A percentile compares a stretch with the other conserved stretches of the same genome.
Conservation (phyloP, 2,329 filamentous ascomycete genomes). For the Phyllosticta paracitricarpa region DNA sequence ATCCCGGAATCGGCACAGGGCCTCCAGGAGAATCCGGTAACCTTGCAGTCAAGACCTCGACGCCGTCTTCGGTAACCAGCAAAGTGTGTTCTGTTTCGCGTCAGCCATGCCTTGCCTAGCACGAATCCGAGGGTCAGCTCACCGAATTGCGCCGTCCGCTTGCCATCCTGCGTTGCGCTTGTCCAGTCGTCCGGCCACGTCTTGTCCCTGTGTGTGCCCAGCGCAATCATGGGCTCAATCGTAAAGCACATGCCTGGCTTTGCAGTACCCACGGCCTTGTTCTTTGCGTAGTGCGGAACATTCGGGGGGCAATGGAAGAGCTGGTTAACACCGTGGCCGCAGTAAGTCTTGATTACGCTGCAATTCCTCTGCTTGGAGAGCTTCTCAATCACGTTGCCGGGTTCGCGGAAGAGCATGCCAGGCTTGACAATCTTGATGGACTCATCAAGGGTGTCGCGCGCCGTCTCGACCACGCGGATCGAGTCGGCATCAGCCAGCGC, state of each 20-base stretch:
- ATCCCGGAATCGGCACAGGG: slow-evolving; percentile 48
- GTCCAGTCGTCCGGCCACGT: slow-evolving; percentile 99
- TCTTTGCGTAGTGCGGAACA: slow-evolving; percentile 95
- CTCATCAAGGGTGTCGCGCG: slow-evolving; percentile 81
- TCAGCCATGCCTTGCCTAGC: neutral
- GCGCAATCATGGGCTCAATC: slow-evolving; percentile 95
- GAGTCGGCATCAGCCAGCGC: slow-evolving; percentile 74
- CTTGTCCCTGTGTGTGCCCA: slow-evolving; percentile 83
- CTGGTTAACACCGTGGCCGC: slow-evolving; percentile 88
- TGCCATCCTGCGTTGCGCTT: slow-evolving; percentile 83
- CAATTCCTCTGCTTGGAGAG: slow-evolving; percentile 77
- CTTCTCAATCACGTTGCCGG: slow-evolving; percentile 92
- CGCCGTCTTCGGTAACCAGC: slow-evolving; percentile 71
- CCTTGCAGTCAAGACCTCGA: slow-evolving; percentile 71
- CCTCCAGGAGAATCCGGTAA: slow-evolving; percentile 66
- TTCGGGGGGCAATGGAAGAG: slow-evolving; percentile 92
- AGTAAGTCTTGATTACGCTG: slow-evolving; percentile 91
- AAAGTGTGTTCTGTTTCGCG: slow-evolving; percentile 59
- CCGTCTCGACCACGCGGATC: slow-evolving; percentile 82
- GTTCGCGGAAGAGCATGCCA: slow-evolving; percentile 83
- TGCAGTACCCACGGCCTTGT: slow-evolving; percentile 89
- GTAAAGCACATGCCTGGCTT: slow-evolving; percentile 98
- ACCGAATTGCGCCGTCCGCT: slow-evolving; percentile 87
- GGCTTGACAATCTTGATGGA: slow-evolving; percentile 89
- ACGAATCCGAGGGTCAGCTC: slow-evolving; percentile 22